Evolutionary conservation across 192 early-diverging fungal genomes (phyloP), one percentile per base, ranked within the genome.

Genomic region (Haplosporangium gracile): DNA sequence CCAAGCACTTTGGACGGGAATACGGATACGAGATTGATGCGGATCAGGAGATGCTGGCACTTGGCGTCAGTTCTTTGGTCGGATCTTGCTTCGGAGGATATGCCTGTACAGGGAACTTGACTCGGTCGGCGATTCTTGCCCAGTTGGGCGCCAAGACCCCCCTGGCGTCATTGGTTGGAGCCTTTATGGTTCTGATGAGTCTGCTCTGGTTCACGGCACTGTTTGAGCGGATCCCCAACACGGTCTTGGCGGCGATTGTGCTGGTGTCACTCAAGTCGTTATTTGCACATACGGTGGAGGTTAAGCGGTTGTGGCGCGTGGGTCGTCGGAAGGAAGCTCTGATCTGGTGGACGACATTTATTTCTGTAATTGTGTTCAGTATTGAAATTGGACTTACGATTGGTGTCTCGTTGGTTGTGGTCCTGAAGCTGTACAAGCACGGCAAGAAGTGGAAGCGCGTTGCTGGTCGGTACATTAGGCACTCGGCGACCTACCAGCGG

Each of bases 11-110:
- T 76, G 83, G 81, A 38, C 39, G 74, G 36, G 78, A 77, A 53
- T 87, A 80, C 43, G 82, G 75, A 24, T 89, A 89, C 53, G 82
- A 82, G 43, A 72, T 89, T 10, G 78, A 83, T 42, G 78, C 88
- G n/a, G 81, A 85, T 45, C 88, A 89, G 57, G 88, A 89, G 38
- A 79, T 89, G 78, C 20, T 86, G 74, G 88, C 88, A 2, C 69
- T 89, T 20, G 88, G 88, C 20, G 68, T 77, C 4, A 84, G 80
- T 0, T 87, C 82, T 1, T 45, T 85, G 70, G 74, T 86, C 3
- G 82, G 83, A 36, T 89, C 88, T 2, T 89, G 82, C 42, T 89
- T 89, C 60, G 81, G 81, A 22, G 82, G 47, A 15, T 89, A 86
- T 49, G 84, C 36, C 0, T 77, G 81, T 32, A 85, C 82, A 55